Evolutionary conservation across 495 filamentous ascomycete genomes (phyloP).

Genomic region (Podospora comata): DNA sequence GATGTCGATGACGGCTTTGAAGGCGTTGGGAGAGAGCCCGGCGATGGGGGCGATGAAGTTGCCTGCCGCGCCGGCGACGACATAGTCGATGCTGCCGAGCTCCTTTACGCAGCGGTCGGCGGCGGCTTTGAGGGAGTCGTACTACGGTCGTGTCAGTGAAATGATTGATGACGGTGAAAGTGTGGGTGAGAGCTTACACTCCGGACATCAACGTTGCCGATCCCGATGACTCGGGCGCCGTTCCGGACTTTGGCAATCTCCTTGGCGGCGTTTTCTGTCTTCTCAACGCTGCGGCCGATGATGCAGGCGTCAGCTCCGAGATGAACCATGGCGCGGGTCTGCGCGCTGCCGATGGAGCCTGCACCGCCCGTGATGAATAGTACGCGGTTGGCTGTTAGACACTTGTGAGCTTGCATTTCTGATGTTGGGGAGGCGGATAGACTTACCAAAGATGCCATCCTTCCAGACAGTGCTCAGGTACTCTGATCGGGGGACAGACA

Average conservation of each 20-base stretch:
- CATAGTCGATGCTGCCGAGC: constrained; percentile 83
- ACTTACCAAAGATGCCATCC: constrained; percentile 74
- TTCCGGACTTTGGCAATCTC: constrained; percentile 74
- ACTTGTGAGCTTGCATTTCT: background rate
- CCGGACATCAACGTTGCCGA: constrained; percentile 83
- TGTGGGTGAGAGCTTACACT: constrained; percentile 31
- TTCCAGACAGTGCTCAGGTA: constrained; percentile 81
- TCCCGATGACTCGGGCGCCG: constrained; percentile 79
- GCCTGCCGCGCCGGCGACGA: constrained; percentile 94
- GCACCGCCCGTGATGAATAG: constrained; percentile 95
- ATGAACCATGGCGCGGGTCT: constrained; percentile 84
- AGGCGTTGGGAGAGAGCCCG: constrained; percentile 78
- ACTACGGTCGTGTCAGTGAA: constrained; percentile 31
- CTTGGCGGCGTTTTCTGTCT: constrained; percentile 74
- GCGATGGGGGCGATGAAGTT: constrained; percentile 92
- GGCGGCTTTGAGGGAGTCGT: constrained; percentile 64
- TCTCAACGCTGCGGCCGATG: constrained; percentile 83
- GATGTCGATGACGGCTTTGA: constrained; percentile 95
- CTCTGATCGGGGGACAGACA: constrained; percentile 66
- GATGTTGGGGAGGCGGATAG: background rate
- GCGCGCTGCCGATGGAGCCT: constrained; percentile 88
- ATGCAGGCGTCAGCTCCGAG: constrained; percentile 94
- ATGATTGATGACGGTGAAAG: background rate
- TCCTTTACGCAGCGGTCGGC: constrained; percentile 75
- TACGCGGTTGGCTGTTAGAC: constrained; percentile 69